These are phyloP conservation scores for Sisymbrium altissimum DNA, from an alignment of 345 rosid species.

Conservation along the genomic window DNA sequence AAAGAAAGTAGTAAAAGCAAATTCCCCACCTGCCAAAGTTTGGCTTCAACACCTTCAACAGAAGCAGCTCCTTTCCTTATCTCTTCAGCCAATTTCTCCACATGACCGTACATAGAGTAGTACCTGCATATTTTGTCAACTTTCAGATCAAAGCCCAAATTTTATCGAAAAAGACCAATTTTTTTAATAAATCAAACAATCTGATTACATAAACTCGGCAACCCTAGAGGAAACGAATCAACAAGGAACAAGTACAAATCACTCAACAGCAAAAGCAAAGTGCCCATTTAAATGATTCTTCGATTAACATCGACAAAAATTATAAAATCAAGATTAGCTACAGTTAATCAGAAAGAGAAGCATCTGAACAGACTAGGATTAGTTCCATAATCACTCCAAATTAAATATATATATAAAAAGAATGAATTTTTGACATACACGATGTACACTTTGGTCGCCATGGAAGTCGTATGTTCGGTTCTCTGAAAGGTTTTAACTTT, in stretches of 20 bases:
- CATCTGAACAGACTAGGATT: background rate
- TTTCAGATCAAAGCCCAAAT: background rate
- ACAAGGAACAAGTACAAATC: background rate
- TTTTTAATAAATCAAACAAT: background rate
- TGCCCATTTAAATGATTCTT: no score
- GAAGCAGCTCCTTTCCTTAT: constrained; percentile 90
- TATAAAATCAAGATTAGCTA: background rate
- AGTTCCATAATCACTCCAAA: background rate
- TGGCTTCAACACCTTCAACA: constrained; percentile 95
- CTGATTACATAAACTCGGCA: background rate
- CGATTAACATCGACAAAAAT: background rate
- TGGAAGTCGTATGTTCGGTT: constrained; percentile 21
- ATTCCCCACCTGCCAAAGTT: constrained; percentile 85
- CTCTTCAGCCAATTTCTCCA: constrained; percentile 87
- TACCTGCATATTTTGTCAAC: constrained; percentile 45
- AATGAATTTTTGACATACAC: constrained; percentile 47
- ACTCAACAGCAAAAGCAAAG: background rate
- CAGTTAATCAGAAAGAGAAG: background rate
- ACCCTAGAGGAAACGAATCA: background rate
- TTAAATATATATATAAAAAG: background rate
- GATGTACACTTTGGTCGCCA: constrained; percentile 73
- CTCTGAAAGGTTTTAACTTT: background rate
- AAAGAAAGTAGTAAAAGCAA: background rate
- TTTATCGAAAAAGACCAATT: background rate
- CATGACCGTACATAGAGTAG: constrained; percentile 98